Conservation (phyloP, 1,284 basidiomycete genomes). For the Tilletia horrida region DNA sequence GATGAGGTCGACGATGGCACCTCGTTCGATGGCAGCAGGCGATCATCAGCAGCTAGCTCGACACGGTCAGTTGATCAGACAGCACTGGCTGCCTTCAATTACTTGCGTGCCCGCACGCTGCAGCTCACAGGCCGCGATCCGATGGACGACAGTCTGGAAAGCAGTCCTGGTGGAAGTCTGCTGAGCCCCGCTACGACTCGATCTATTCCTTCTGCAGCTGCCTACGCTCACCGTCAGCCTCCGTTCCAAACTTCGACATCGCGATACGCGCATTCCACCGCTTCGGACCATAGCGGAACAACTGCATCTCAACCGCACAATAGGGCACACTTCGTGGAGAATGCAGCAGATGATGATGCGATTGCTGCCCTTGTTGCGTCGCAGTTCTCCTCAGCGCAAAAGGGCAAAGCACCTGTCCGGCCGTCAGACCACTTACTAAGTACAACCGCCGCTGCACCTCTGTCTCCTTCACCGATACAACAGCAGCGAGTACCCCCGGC, state of each 20-base stretch:
- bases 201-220: too few species aligned
- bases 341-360: not conserved
- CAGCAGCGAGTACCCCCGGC: not conserved
- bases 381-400: conserved; percentile 1
- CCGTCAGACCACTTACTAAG: not conserved
- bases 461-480: not conserved
- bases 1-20: not conserved
- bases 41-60: conserved; percentile 14
- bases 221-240: not conserved
- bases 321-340: conserved; percentile 6
- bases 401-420: not conserved
- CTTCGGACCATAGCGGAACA: not conserved
- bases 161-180: not conserved
- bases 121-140: conserved; percentile 17
- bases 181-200: too few species aligned
- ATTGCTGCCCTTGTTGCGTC: conserved; percentile 10
- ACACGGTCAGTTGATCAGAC: not conserved
- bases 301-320: not conserved
- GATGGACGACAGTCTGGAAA: conserved; percentile 10
- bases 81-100: conserved; percentile 18
- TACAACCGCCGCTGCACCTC: not conserved
- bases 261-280: not conserved
- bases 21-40: not conserved
- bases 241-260: not conserved
- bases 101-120: conserved; percentile 19